Evolutionary conservation across 2,329 filamentous ascomycete genomes (phyloP), one percentile per base, ranked within the genome.

Genomic region (Neurospora crassa): DNA sequence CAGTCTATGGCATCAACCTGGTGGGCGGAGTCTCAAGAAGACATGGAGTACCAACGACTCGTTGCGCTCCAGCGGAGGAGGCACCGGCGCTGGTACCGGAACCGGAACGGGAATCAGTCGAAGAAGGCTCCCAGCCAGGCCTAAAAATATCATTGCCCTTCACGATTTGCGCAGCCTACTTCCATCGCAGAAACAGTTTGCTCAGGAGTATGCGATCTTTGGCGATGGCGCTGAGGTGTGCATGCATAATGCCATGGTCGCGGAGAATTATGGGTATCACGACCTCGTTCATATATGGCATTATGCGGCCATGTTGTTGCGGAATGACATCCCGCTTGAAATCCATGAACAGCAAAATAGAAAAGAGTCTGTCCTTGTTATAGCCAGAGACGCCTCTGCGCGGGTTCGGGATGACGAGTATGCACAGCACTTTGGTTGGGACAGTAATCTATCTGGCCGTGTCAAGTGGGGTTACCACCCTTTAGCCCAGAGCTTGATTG

Each of bases 241-340:
- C 80, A 85, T 88, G 67, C 91, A 96, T 76, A 99, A 99, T 79
- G 92, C 94, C 10, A 82, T 82, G 1, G 89, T 96, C 67, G 94
- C 95, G 10, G 86, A 89, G 75, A 90, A 88, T 73, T 86, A 91
- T 75, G 92, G 91, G 5, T 87, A 89, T 74, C 79, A 84, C 16
- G 92, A 97, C 74, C 81, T 96, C 40, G 90, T 91, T 37, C 89
- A 93, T 75, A 88, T 97, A 7, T 99, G 96, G 96, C 88, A 88
- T 68, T 91, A 97, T 74, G 85, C 93, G 70, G 90, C 89, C 20
- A 83, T 97, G 71, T 84, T 98, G 6, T 83, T 98, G 67, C 89
- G 90, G 74, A 91, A 92, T 75, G 89, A 93, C 67, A 90, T 94
- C 40, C 92, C 91, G 1, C 82, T 95, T 3, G 86, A 91, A 75